Evolutionary conservation across 495 filamentous ascomycete genomes (phyloP).

Genomic region (Tetracladium marchalianum): DNA sequence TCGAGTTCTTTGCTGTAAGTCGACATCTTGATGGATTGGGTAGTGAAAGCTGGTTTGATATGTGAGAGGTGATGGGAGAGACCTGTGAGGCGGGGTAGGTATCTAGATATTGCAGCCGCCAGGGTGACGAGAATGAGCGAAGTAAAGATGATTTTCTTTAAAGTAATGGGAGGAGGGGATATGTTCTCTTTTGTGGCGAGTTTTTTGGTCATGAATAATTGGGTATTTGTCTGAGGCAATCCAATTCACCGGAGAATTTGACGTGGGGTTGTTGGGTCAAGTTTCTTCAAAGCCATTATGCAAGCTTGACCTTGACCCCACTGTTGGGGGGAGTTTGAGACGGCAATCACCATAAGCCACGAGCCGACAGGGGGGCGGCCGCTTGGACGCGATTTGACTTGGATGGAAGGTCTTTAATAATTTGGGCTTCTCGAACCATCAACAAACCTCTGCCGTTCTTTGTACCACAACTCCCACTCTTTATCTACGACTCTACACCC

Average conservation of each 20-base stretch:
- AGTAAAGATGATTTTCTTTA: conserved; percentile 3
- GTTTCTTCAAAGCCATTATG: too few relatives aligned
- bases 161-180: neutral
- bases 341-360: too few relatives aligned
- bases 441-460: too few relatives aligned
- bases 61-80: conserved; percentile 15
- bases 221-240: neutral
- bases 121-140: conserved; percentile 14
- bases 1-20: conserved; percentile 71
- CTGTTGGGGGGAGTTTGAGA: too few relatives aligned
- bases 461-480: too few relatives aligned
- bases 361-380: too few relatives aligned
- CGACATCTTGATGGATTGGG: conserved; percentile 23
- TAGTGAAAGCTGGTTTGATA: conserved; percentile 5
- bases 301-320: too few relatives aligned
- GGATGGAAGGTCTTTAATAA: too few relatives aligned
- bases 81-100: conserved; percentile 13
- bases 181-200: neutral
- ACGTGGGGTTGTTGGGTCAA: neutral
- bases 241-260: neutral
- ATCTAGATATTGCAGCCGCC: conserved; percentile 14
- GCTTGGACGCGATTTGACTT: too few relatives aligned
- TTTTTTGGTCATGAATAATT: neutral
- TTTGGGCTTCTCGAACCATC: too few relatives aligned
- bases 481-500: too few relatives aligned